Base-by-base conservation (phyloP, 306 rosid genomes). In the Geum urbanum region DNA sequence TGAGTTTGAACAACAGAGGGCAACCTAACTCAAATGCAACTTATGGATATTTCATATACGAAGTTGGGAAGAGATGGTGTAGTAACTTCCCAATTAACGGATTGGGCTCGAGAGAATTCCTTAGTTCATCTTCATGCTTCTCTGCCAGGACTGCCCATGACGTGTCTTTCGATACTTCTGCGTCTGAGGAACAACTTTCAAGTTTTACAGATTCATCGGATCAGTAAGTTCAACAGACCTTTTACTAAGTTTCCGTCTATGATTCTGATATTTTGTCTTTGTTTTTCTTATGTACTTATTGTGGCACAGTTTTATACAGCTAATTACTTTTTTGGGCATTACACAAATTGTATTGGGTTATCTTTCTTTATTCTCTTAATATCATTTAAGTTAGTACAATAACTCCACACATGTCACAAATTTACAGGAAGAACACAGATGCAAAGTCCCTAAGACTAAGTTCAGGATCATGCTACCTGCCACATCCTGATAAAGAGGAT, bases 401-500 rank as follows among this genome's bases (percentile, higher is more conserved):
- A 16, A 39, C 56, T 70, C 32, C 24, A 52, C 71, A 54, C 7
- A 40, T 65, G 44, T 63, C 5, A 18, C 56, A 45, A 50, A 18
- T 41, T 56, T 68, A 57, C 91, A 95, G 99, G 88, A 86, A 91
- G 70, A 55, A 71, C 41, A 78, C 84, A 66, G 77, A 78, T 9
- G 88, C 80, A 3, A 91, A 87, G 79, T 60, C 84, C 66, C 86
- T 95, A 24, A 86, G 86, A 86, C 82, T 95, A 67, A 61, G 82
- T 63, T 91, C 99, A 37, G 99, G 85, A 68, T 95, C 99, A 20
- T 95, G 97, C 77, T 94, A 86, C 79, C 86, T 94, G 75, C 99
- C 99, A 24, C 99, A 94, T 76, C 99, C 99, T 3, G 95, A 89
- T 64, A 95, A 95, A 81, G 99, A 95, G 79, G 97, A 91, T 58